Evolutionary conservation across 768 basidiomycete genomes (phyloP).

Genomic region (Lactarius psammicola): DNA sequence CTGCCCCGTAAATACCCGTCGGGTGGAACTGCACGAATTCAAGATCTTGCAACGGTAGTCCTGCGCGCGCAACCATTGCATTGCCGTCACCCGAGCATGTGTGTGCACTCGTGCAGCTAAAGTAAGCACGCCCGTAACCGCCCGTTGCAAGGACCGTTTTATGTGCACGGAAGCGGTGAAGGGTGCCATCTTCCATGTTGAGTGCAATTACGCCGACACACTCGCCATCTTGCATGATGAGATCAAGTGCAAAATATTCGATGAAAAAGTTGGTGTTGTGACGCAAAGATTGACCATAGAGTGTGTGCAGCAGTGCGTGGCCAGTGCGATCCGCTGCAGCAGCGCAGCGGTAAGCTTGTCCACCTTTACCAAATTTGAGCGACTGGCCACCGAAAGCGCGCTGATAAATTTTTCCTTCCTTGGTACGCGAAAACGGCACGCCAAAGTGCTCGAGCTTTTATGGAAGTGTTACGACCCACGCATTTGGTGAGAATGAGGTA

Average conservation of each 20-base stretch:
- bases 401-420: conserved; percentile 99
- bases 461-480: conserved; percentile 8
- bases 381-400: conserved; percentile 99
- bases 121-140: conserved; percentile 97
- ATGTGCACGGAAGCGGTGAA: conserved; percentile 97
- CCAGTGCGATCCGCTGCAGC: conserved; percentile 99
- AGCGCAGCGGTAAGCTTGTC: conserved; percentile 98
- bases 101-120: conserved; percentile 97
- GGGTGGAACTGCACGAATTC: conserved; percentile 99
- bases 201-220: conserved; percentile 99
- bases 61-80: conserved; percentile 96
- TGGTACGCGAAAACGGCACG: conserved; percentile 97
- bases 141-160: conserved; percentile 98
- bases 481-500: background rate
- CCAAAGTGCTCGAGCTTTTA: conserved; percentile 94
- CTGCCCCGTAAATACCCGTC: conserved; percentile 98
- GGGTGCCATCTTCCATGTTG: conserved; percentile 99
- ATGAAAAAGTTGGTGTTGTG: conserved; percentile 99
- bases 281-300: conserved; percentile 97
- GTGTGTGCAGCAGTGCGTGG: conserved; percentile 96
- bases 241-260: conserved; percentile 98
- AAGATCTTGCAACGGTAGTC: conserved; percentile 92
- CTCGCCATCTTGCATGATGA: conserved; percentile 98
- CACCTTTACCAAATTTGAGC: conserved; percentile 94
- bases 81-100: conserved; percentile 99